phyloP scores from a whole-genome alignment of 495 filamentous ascomycete genomes.

The Penicillium atrosanguineum region DNA sequence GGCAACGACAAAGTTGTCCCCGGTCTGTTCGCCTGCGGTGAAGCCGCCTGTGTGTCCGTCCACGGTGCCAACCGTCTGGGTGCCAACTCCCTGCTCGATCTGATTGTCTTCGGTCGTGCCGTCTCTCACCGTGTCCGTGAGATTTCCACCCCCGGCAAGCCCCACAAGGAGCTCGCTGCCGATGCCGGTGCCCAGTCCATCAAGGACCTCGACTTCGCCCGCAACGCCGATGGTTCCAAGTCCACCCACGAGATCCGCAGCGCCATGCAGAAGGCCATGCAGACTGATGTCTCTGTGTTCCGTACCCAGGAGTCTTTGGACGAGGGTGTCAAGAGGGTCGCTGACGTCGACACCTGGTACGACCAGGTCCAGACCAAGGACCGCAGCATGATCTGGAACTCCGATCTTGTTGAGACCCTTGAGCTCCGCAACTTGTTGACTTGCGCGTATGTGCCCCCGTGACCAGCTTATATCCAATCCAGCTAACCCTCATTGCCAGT shows the following conservation, averaged over 20 bases:
- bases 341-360: slow-evolving; percentile 76
- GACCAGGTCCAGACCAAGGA: slow-evolving; percentile 88
- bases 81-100: slow-evolving; percentile 95
- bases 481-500: slow-evolving; percentile 26
- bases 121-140: slow-evolving; percentile 95
- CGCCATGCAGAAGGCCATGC: slow-evolving; percentile 98
- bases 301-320: slow-evolving; percentile 87
- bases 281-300: slow-evolving; percentile 96
- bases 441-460: slow-evolving; percentile 66
- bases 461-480: no score
- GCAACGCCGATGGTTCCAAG: slow-evolving; percentile 80
- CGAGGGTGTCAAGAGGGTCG: slow-evolving; percentile 79
- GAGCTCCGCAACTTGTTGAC: slow-evolving; percentile 91
- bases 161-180: slow-evolving; percentile 70
- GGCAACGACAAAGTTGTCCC: slow-evolving; percentile 92
- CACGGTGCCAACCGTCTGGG: slow-evolving; percentile 97
- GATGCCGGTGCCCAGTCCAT: slow-evolving; percentile 87
- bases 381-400: slow-evolving; percentile 99
- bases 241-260: slow-evolving; percentile 80
- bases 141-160: slow-evolving; percentile 74
- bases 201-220: slow-evolving; percentile 78
- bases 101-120: slow-evolving; percentile 95
- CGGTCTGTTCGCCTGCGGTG: slow-evolving; percentile 93
- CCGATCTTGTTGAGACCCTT: slow-evolving; percentile 90
- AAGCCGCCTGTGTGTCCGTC: slow-evolving; percentile 95